A percentile compares a stretch with the other conserved stretches of the same genome.
These are phyloP conservation scores for Monilinia polystroma DNA, from an alignment of 2,329 filamentous ascomycete genomes.

Conservation along the genomic window DNA sequence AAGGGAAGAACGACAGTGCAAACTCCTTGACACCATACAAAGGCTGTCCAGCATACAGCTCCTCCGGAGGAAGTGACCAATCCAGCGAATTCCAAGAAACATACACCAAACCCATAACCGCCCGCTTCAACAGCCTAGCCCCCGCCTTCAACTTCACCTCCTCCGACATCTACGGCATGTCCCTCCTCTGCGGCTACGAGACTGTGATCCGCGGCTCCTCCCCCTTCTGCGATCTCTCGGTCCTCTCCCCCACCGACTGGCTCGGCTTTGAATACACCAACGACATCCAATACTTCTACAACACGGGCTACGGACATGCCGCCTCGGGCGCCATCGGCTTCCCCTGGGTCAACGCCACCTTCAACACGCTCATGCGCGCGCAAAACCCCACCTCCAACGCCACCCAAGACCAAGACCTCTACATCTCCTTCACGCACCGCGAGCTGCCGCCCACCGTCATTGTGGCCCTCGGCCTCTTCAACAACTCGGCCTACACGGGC, in stretches of 20 bases:
- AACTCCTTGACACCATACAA: constrained; percentile 55
- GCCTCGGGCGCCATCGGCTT: constrained; percentile 49
- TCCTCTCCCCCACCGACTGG: constrained; percentile 50
- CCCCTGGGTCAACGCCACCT: constrained; percentile 53
- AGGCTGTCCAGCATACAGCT: constrained; percentile 52
- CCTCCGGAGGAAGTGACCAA: constrained; percentile 49
- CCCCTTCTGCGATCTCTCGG: constrained; percentile 47
- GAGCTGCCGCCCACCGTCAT: constrained; percentile 54
- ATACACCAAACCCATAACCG: constrained; percentile 52
- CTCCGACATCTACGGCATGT: constrained; percentile 51
- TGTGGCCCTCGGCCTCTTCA: constrained; percentile 55
- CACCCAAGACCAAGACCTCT: constrained; percentile 47
- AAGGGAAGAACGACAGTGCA: constrained; percentile 49
- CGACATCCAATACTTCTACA: constrained; percentile 51
- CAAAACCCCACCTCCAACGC: constrained; percentile 40
- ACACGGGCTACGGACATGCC: constrained; percentile 52
- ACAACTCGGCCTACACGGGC: constrained; percentile 51
- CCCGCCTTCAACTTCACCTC: constrained; percentile 54
- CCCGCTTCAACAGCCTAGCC: constrained; percentile 47
- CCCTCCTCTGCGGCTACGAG: constrained; percentile 52
- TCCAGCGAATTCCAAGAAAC: constrained; percentile 43
- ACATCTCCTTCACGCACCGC: constrained; percentile 55
- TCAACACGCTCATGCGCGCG: constrained; percentile 41
- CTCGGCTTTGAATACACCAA: constrained; percentile 51
- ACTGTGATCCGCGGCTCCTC: constrained; percentile 50